Evolutionary conservation across 2,329 filamentous ascomycete genomes (phyloP), one percentile per base, ranked within the genome.

Genomic region (Ilyonectria destructans): DNA sequence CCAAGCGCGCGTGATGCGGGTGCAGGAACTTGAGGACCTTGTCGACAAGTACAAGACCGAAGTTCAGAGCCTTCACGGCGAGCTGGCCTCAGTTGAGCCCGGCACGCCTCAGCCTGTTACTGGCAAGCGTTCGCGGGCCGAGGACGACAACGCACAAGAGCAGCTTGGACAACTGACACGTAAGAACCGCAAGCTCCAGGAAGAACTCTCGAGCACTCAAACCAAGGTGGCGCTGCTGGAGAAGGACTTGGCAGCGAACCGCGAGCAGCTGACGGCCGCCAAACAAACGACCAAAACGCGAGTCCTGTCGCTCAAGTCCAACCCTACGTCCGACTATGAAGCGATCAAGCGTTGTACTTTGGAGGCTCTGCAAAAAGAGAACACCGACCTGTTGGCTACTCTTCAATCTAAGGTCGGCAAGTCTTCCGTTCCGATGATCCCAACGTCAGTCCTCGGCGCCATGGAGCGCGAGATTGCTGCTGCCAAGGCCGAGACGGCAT

Each of bases 21-120:
- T 97, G 19, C 88, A 92, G 58, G 91, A 96, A 69, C 89, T 99
- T 0, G 95, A 99, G 79, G 87, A 89, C n/a, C 86, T 98, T 5
- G 88, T 98, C 3, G 95, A 97, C 76, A 86, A 94, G 75, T 97
- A 98, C 82, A 93, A 96, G 72, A 84, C 85, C 21, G 96, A 99
- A 78, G 86, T 97, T 4, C 89, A 95, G 71, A 87, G 84, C 0
- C 85, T 96, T 1, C 92, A 96, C 70, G 84, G 87, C 8, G 93
- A 97, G 63, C 84, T 98, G n/a, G 88, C 90, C 2, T 88, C 89
- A 9, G 79, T 87, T 10, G 93, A 96, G 55, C 77, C 82, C 7
- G 75, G 78, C 33, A 76, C 78, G 72, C 82, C 82, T n/a, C 80
- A 82, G 57, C 78, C 82, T 13, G 78, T 82, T 6, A 77, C 82